Base-by-base conservation (phyloP, 495 filamentous ascomycete genomes). In the Tuber borchii region DNA sequence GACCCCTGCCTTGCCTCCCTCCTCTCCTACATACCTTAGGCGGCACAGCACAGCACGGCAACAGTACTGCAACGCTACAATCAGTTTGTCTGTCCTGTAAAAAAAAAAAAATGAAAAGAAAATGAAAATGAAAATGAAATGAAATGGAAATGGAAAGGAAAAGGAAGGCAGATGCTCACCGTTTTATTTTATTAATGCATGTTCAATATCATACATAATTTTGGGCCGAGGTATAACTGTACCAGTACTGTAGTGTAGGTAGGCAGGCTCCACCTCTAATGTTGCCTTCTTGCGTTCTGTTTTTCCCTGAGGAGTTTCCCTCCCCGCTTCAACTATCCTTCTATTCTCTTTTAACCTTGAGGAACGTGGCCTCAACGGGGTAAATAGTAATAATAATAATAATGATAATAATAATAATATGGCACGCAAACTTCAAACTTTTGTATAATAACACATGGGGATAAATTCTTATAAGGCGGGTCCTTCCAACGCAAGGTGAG, bases 151-250 rank as follows among this genome's bases (percentile, higher is more conserved):
- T 10, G 22, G 22, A 22, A 26, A 61, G 51, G 51, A 61, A 26
- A 65, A 1, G 56, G 56, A 65, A 65, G 56, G 56, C 56, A 65
- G 10, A 65, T 12, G 56, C 56, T 26, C 26, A 65, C 56, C 56
- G 56, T 65, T 65, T 65, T 65, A 65, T 65, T 65, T 65, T 65
- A 65, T 65, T 31, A 65, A 31, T 65, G 56, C 56, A 61, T 12
- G 8, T 61, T 61, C 9, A 61, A 61, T n/a, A 61, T 31, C 51
- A 26, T 26, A 31, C 51, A 65, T 65, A 65, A 31, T 65, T 22
- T 65, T 65, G n/a, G 56, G 56, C 56, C 31, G 56, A 65, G 26
- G 56, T 26, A 31, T 65, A 65, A 65, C 48, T 2, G 48, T 56
- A 56, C 45, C 5, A n/a, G 45, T 48, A 16, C 48, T 4, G 39